These are phyloP conservation scores for Pythium insidiosum DNA, from an alignment of 352 stramenopile species.

Conservation along the genomic window DNA sequence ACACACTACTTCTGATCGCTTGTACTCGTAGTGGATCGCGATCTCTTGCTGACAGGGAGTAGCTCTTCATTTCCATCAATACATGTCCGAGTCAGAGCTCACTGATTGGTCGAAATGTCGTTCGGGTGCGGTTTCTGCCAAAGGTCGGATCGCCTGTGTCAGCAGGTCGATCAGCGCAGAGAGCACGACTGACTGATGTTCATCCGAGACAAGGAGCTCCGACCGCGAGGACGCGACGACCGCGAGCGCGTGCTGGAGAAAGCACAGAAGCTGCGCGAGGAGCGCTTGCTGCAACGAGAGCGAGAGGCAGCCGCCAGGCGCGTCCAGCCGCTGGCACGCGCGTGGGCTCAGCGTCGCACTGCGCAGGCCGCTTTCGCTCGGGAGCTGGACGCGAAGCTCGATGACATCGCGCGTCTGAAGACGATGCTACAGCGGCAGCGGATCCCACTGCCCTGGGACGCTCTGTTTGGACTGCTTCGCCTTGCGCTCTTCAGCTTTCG, in stretches of 20 bases:
- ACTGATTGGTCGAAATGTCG: too few relatives aligned
- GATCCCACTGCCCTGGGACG: slow-evolving; percentile 39
- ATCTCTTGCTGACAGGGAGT: too few relatives aligned
- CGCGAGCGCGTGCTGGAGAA: slow-evolving; percentile 44
- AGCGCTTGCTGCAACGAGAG: slow-evolving; percentile 28
- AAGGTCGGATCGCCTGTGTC: too few relatives aligned
- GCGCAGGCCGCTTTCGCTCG: slow-evolving; percentile 4
- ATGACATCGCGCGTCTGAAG: slow-evolving; percentile 47
- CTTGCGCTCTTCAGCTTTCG: slow-evolving; percentile 37
- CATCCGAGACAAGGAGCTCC: slow-evolving; percentile 38
- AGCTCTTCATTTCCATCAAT: too few relatives aligned
- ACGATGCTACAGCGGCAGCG: slow-evolving; percentile 34
- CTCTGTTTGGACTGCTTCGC: slow-evolving; percentile 38
- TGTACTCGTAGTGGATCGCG: too few relatives aligned
- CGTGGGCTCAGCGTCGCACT: slow-evolving; percentile 11
- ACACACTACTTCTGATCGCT: slow-evolving; percentile 34
- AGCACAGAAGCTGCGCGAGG: slow-evolving; percentile 36
- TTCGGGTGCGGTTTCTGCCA: too few relatives aligned
- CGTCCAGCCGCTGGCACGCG: slow-evolving; percentile 40
- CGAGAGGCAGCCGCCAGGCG: slow-evolving; percentile 18
- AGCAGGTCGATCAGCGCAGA: too few relatives aligned
- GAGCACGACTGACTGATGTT: too few relatives aligned
- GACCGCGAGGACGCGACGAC: slow-evolving; percentile 20
- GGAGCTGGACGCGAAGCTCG: slow-evolving; percentile 48
- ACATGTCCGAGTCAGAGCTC: too few relatives aligned